These are phyloP conservation scores for Brachypodium distachyon DNA, from an alignment of 202 grass and related monocot species.

Conservation along the genomic window DNA sequence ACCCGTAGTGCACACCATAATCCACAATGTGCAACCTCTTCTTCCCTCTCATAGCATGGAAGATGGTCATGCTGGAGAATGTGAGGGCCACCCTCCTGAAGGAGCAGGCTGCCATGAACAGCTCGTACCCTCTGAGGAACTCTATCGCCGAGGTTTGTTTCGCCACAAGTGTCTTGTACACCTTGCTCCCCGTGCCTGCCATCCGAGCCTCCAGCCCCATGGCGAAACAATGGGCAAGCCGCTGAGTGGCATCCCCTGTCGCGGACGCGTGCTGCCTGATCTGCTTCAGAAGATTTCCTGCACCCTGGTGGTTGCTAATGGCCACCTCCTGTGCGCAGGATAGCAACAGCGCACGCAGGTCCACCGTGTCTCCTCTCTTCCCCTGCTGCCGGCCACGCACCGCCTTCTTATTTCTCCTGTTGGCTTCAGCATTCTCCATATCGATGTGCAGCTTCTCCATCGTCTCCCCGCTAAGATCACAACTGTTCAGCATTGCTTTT, in stretches of 20 bases:
- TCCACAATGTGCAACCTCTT: conserved; percentile 54
- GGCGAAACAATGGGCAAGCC: conserved; percentile 51
- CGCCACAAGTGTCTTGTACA: conserved; percentile 29
- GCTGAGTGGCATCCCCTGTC: conserved; percentile 47
- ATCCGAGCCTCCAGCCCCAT: conserved; percentile 59
- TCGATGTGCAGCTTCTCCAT: conserved; percentile 17
- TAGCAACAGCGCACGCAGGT: conserved; percentile 34
- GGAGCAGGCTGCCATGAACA: conserved; percentile 40
- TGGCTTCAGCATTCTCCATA: neutral
- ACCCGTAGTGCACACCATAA: conserved; percentile 41
- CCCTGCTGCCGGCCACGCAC: neutral
- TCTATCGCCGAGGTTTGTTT: conserved; percentile 17
- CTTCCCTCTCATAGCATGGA: conserved; percentile 12
- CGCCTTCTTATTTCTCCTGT: neutral
- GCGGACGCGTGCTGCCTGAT: conserved; percentile 44
- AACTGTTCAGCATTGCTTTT: conserved; percentile 8
- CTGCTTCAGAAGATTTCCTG: conserved; percentile 38
- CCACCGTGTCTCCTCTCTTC: conserved; percentile 27
- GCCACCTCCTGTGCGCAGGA: conserved; percentile 40
- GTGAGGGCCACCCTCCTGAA: conserved; percentile 41
- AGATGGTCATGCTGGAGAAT: conserved; percentile 50
- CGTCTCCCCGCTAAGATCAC: neutral
- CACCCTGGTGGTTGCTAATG: conserved; percentile 17
- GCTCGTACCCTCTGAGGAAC: conserved; percentile 42
- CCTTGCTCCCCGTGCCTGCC: conserved; percentile 41